phyloP scores from a whole-genome alignment of 805 yeast genomes.

The Komagataella kurtzmanii region DNA sequence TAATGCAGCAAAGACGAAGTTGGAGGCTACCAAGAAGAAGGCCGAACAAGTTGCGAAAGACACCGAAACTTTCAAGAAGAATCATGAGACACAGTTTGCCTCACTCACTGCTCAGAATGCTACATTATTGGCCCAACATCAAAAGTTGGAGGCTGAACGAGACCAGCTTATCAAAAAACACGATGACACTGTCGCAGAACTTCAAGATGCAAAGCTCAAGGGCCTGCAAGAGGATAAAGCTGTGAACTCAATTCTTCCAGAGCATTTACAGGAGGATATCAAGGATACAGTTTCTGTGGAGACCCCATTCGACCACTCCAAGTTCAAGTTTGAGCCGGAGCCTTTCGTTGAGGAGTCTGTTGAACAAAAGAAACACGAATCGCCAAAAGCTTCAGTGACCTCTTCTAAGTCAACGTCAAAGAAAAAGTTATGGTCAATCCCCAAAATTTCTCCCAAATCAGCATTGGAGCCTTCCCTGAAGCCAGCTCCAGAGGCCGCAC shows the following conservation, averaged over 20 bases:
- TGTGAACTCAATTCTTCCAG: constrained; percentile 37
- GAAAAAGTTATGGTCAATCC: constrained; percentile 15
- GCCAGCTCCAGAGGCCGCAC: constrained; percentile 4
- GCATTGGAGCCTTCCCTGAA: constrained; percentile 10
- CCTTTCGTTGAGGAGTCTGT: constrained; percentile 14
- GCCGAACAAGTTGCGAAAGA: constrained; percentile 16
- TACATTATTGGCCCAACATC: constrained; percentile 16
- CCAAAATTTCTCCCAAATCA: constrained; percentile 7
- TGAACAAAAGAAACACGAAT: constrained; percentile 17
- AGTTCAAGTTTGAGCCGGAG: constrained; percentile 11
- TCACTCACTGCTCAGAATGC: constrained; percentile 14
- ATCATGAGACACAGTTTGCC: constrained; percentile 15
- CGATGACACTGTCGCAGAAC: constrained; percentile 18
- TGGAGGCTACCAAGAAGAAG: constrained; percentile 15
- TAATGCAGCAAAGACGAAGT: constrained; percentile 23
- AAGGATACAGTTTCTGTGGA: constrained; percentile 13
- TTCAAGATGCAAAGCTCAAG: constrained; percentile 22
- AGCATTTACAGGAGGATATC: constrained; percentile 28
- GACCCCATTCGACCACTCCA: constrained; percentile 16
- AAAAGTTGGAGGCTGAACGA: constrained; percentile 27
- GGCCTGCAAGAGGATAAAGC: constrained; percentile 28
- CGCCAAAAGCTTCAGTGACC: constrained; percentile 13
- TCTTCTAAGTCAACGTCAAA: constrained; percentile 6
- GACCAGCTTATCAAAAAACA: constrained; percentile 26
- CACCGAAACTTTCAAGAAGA: constrained; percentile 10